Conservation (phyloP, 2,329 filamentous ascomycete species). For the Aspergillus melleus region DNA sequence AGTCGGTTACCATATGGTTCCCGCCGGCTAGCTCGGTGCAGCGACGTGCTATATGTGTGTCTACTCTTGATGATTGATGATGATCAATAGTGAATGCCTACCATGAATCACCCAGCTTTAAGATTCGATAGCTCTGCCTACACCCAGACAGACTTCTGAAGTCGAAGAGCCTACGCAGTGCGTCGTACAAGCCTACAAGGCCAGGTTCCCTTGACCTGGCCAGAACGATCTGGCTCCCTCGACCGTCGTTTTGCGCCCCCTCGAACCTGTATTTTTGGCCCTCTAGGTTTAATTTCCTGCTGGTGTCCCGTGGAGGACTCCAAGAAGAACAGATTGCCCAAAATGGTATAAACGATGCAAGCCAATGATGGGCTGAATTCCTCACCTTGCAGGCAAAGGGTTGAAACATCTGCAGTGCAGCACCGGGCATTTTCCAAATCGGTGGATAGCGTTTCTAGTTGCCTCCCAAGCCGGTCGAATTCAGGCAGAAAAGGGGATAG, state of each 20-base stretch:
- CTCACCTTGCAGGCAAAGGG: slow-evolving; percentile 2
- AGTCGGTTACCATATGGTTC: slow-evolving; percentile 14
- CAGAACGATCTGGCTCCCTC: too few relatives aligned
- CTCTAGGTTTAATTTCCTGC: neutral
- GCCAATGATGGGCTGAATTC: slow-evolving; percentile 6
- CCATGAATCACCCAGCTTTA: too few relatives aligned
- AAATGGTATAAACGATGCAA: slow-evolving; percentile 1
- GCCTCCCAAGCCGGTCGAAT: slow-evolving; percentile 4
- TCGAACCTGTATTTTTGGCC: neutral
- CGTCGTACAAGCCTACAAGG: too few relatives aligned
- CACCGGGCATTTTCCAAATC: slow-evolving; percentile 7
- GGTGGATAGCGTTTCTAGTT: slow-evolving; percentile 3
- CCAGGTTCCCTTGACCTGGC: too few relatives aligned
- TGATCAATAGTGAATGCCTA: too few relatives aligned
- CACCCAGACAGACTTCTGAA: too few relatives aligned
- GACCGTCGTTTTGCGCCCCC: too few relatives aligned
- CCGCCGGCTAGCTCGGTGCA: neutral
- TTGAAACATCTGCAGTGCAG: slow-evolving; percentile 8
- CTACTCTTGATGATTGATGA: too few relatives aligned
- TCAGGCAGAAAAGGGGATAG: neutral
- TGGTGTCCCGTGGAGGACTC: neutral
- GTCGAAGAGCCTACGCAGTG: too few relatives aligned
- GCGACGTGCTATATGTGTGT: neutral
- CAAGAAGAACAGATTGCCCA: neutral
- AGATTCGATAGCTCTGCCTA: too few relatives aligned